Percentiles rank a stretch among this genome's conserved stretches.
phyloP scores from a whole-genome alignment of 805 yeast genomes.

The Martiniozyma abietophila region DNA sequence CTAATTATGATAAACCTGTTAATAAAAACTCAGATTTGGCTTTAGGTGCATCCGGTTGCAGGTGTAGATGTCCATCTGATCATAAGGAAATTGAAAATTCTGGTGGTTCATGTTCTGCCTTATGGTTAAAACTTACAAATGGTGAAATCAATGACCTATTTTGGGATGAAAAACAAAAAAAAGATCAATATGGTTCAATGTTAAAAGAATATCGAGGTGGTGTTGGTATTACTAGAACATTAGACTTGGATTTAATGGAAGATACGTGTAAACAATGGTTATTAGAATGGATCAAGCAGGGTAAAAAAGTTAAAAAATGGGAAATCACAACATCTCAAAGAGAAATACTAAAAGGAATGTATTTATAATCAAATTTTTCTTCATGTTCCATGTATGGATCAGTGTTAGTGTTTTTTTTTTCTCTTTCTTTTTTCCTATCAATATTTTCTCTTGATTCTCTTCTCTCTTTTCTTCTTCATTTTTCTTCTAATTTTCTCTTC shows the following conservation, averaged over 20 bases:
- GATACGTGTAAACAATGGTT: constrained; percentile 16
- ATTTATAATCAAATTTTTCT: too few species aligned
- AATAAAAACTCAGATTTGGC: constrained; percentile 22
- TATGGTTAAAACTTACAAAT: constrained; percentile 34
- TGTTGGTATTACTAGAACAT: constrained; percentile 9
- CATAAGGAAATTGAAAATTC: constrained; percentile 49
- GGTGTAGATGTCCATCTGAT: constrained; percentile 68
- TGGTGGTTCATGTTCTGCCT: constrained; percentile 39
- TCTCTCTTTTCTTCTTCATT: too few species aligned
- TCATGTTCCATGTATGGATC: too few species aligned
- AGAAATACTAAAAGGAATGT: constrained; percentile 5
- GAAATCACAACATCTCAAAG: constrained; percentile 17
- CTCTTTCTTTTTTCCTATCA: too few species aligned
- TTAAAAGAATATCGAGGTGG: constrained; percentile 5
- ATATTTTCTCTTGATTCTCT: too few species aligned
- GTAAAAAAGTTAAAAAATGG: constrained; percentile 21
- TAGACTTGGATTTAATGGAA: constrained; percentile 26
- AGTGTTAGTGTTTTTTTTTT: too few species aligned
- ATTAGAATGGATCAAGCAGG: constrained; percentile 14
- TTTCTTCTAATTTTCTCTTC: too few species aligned
- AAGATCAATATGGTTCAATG: constrained; percentile 1
- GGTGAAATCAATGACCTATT: constrained; percentile 15
- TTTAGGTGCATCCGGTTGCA: constrained; percentile 77
- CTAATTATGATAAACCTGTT: constrained; percentile 15
- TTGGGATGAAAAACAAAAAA: background rate